phyloP scores from a whole-genome alignment of 2,329 filamentous ascomycete genomes.

The Bipolaris victoriae region DNA sequence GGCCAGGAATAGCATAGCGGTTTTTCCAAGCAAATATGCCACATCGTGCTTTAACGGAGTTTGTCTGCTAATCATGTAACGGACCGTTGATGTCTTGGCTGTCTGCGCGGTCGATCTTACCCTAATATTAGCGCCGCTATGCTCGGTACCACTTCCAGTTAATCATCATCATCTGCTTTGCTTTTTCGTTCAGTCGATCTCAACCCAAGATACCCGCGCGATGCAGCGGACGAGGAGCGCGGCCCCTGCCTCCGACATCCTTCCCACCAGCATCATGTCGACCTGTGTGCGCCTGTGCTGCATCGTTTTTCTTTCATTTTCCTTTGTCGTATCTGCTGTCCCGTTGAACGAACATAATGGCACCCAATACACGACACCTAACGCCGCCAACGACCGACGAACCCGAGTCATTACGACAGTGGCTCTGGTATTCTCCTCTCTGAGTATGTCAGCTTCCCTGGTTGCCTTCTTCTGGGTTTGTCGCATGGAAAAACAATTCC shows the following conservation, averaged over 20 bases:
- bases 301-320: background rate
- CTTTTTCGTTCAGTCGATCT: constrained; percentile 4
- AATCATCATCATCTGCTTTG: background rate
- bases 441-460: constrained; percentile 64
- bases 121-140: constrained; percentile 1
- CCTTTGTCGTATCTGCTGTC: constrained; percentile 1
- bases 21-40: background rate
- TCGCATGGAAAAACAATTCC: constrained; percentile 74
- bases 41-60: constrained; percentile 17
- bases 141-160: background rate
- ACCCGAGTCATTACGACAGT: constrained; percentile 44
- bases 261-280: background rate
- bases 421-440: constrained; percentile 44
- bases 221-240: background rate
- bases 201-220: background rate
- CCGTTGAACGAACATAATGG: background rate
- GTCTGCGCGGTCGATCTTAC: constrained; percentile 25
- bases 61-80: constrained; percentile 19
- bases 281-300: background rate
- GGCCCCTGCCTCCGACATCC: background rate
- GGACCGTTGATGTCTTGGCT: constrained; percentile 24
- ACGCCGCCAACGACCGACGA: constrained; percentile 12
- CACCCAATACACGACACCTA: constrained; percentile 11
- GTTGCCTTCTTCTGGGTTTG: constrained; percentile 73
- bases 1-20: background rate